Conservation (phyloP, 352 stramenopile species). For the Phytophthora litchii region DNA sequence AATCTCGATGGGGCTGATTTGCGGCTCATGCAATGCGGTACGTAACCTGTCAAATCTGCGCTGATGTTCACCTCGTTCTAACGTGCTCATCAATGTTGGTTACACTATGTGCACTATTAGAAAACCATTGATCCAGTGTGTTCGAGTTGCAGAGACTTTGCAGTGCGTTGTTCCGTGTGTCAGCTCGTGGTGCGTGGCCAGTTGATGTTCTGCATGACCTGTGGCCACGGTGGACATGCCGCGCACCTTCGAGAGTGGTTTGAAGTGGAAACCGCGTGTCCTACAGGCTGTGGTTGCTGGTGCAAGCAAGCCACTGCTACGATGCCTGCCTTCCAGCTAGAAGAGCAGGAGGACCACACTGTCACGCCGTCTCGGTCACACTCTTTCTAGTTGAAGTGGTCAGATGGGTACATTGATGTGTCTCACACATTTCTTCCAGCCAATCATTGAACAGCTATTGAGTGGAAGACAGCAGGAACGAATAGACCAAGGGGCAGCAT, state of each 20-base stretch:
- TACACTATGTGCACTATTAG: constrained; percentile 25
- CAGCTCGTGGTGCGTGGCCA: constrained; percentile 84
- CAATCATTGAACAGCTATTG: constrained; percentile 22
- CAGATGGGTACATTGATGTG: constrained; percentile 29
- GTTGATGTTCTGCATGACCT: constrained; percentile 89
- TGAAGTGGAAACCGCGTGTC: constrained; percentile 68
- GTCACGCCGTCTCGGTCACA: constrained; percentile 58
- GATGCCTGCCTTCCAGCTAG: constrained; percentile 35
- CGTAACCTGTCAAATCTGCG: constrained; percentile 8
- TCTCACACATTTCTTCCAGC: constrained; percentile 3
- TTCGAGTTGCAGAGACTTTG: constrained; percentile 70
- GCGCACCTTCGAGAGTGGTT: constrained; percentile 83
- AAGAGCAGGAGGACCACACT: constrained; percentile 36
- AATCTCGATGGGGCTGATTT: constrained; percentile 70
- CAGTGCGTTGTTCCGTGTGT: constrained; percentile 81
- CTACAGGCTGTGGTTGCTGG: constrained; percentile 86
- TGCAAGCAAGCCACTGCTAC: constrained; percentile 79
- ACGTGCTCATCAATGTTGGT: neutral
- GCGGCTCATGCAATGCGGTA: constrained; percentile 66
- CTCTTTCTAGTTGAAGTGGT: constrained; percentile 53
- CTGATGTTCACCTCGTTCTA: neutral
- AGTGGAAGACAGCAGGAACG: constrained; percentile 17
- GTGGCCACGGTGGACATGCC: constrained; percentile 79
- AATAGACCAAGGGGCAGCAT: constrained; percentile 31
- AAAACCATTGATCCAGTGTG: constrained; percentile 65